These are phyloP conservation scores for Ascosphaera pollenicola DNA, from an alignment of 2,329 filamentous ascomycete genomes.

Conservation along the genomic window DNA sequence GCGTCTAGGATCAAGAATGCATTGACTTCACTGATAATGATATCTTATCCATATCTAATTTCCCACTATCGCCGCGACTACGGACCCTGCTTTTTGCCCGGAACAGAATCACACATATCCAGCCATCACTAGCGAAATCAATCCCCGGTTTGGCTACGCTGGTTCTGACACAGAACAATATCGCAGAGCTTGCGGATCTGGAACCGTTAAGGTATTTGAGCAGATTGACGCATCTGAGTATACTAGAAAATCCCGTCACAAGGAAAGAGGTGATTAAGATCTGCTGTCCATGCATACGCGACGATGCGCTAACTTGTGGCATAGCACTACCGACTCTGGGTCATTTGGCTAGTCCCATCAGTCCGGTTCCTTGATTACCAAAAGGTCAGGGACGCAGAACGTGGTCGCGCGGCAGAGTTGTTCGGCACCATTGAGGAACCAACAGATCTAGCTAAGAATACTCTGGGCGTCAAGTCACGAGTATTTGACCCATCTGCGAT, in stretches of 20 bases:
- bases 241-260: constrained; percentile 74
- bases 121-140: constrained; percentile 48
- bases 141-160: constrained; percentile 67
- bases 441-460: constrained; percentile 59
- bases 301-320: background rate
- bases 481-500: constrained; percentile 37
- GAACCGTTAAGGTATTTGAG: constrained; percentile 52
- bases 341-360: constrained; percentile 65
- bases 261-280: constrained; percentile 53
- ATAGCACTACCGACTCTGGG: constrained; percentile 79
- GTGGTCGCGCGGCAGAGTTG: constrained; percentile 50
- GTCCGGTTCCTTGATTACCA: constrained; percentile 82
- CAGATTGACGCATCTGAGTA: constrained; percentile 54
- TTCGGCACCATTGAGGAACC: constrained; percentile 66
- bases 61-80: constrained; percentile 74
- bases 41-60: constrained; percentile 72
- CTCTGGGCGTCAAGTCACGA: constrained; percentile 65
- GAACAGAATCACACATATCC: constrained; percentile 69
- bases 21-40: constrained; percentile 99
- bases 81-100: constrained; percentile 72
- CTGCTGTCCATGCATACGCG: background rate
- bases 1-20: constrained; percentile 61
- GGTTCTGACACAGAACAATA: constrained; percentile 61
- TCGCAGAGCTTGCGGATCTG: constrained; percentile 67
- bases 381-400: constrained; percentile 76